Evolutionary conservation across 257 asterid genomes (phyloP), one percentile per base, ranked within the genome.

Genomic region (Solanum appendiculatum): DNA sequence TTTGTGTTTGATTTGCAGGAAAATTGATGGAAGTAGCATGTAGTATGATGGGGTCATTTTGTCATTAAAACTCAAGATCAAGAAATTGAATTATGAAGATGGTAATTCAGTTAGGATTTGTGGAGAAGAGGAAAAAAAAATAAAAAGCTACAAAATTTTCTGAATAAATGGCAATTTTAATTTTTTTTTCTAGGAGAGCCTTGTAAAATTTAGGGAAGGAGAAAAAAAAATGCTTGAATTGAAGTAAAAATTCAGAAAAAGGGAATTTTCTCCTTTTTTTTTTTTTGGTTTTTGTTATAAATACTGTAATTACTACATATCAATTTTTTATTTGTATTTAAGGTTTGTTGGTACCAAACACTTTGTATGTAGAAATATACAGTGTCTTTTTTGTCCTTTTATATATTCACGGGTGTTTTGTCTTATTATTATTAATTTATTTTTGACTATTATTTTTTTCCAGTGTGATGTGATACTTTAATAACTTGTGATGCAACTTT

Each of bases 11-110:
- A 46, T 80, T 46, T 91, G 77, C 98, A 97, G 98, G 99, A 89
- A 97, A 89, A 87, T 88, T 97, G 93, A 25, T 97, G 95, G 98
- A 97, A 91, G 89, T 95, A 88, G 92, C 98, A 46, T 97, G 98
- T 88, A 89, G 89, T 39, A 63, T 95, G 92, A 90, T 97, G 91
- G 97, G 97, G 63, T 90, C 93, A 31, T 92, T 96, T 90, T 97
- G 99, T 88, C 91, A 91, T 88, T 96, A 90, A 89, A 66, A 63
- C 33, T 85, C 16, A 86, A 68, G 56, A 54, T 75, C 77, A 58
- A 36, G 37, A 15, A 54, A 34, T 86, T 78, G 85, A 87, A 86
- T 84, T 69, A 85, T 56, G 86, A 88, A 88, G 88, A 93, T 86
- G 64, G 91, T 88, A 86, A 90, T 92, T 87, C 2, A 68, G 54